phyloP scores from a whole-genome alignment of 2,329 filamentous ascomycete species.

The Colletotrichum camelliae region DNA sequence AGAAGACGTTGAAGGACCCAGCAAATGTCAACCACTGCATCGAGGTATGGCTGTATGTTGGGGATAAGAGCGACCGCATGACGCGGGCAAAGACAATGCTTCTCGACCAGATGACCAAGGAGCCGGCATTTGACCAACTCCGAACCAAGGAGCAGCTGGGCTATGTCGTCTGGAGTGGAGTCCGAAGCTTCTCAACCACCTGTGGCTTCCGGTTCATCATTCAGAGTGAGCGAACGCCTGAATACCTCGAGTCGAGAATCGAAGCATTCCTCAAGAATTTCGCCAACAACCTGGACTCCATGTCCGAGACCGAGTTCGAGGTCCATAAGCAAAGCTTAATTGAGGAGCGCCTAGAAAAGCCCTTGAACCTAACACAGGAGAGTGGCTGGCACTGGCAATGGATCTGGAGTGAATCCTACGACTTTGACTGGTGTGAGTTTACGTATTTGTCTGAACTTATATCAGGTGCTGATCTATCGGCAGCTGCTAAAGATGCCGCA shows the following conservation, averaged over 20 bases:
- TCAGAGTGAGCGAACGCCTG: constrained; percentile 85
- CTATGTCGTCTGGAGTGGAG: constrained; percentile 91
- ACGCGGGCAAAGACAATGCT: constrained; percentile 80
- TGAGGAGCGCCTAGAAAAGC: constrained; percentile 84
- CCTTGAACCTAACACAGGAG: constrained; percentile 91
- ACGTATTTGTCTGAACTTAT: too few relatives aligned
- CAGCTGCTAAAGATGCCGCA: constrained; percentile 66
- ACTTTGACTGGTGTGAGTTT: constrained; percentile 81
- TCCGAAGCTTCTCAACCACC: constrained; percentile 74
- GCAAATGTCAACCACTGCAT: constrained; percentile 90
- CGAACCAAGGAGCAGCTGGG: constrained; percentile 97
- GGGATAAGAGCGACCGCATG: constrained; percentile 70
- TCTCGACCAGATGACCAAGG: constrained; percentile 87
- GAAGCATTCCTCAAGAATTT: constrained; percentile 81
- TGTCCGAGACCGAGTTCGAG: constrained; percentile 86
- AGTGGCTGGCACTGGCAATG: constrained; percentile 85
- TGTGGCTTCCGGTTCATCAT: constrained; percentile 89
- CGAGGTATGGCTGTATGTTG: constrained; percentile 77
- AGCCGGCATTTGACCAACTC: constrained; percentile 92
- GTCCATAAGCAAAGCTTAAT: constrained; percentile 89
- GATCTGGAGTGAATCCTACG: constrained; percentile 84
- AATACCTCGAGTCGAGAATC: constrained; percentile 86
- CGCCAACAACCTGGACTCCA: constrained; percentile 70
- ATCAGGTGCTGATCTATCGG: too few relatives aligned
- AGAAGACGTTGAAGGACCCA: constrained; percentile 80